Evolutionary conservation across 345 rosid genomes (phyloP), one percentile per base, ranked within the genome.

Genomic region (Eucalyptus leucophloia): DNA sequence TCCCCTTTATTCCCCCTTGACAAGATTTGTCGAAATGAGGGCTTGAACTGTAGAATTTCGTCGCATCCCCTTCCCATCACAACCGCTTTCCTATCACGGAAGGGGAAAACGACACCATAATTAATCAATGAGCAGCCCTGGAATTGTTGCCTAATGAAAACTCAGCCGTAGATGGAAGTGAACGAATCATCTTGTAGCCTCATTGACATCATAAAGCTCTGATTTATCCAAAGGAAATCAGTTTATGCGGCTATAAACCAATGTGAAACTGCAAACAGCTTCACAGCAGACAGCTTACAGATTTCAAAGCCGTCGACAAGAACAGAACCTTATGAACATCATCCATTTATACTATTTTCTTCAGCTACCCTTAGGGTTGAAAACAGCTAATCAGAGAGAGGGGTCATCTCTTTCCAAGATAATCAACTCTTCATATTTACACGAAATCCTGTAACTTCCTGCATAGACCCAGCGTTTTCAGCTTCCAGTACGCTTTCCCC

Each of bases 331-430:
- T 1, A n/a, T 54, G 12, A 87, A 6, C n/a, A 87, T 62, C 81
- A 32, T 54, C 28, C 8, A 28, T 19, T 87, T 17, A 56, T 37
- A 19, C 83, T 37, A 72, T 19, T 2, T 37, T 37, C 44, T 37
- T 37, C 44, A 37, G 83, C 62, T 30, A 88, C 90, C 53, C 93
- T 92, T 91, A 90, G 90, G 94, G 94, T 94, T 89, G 93, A 95
- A 91, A 90, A 91, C 83, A 72, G 83, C 83, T 72, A 44, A 72
- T 23, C 82, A 47, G 34, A 44, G 86, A 37, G n/a, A 50, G 32
- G 24, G 54, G 19, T 9, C 16, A 85, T 53, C 45, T 83, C 44
- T 72, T 10, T 42, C 37, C 42, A 69, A 69, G 81, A 34, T 5
- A 32, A 14, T 72, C 4, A 11, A 37, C 83, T 37, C 45, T 40